Base-by-base conservation (phyloP, 441 rosid genomes). In the Aleurites moluccanus region DNA sequence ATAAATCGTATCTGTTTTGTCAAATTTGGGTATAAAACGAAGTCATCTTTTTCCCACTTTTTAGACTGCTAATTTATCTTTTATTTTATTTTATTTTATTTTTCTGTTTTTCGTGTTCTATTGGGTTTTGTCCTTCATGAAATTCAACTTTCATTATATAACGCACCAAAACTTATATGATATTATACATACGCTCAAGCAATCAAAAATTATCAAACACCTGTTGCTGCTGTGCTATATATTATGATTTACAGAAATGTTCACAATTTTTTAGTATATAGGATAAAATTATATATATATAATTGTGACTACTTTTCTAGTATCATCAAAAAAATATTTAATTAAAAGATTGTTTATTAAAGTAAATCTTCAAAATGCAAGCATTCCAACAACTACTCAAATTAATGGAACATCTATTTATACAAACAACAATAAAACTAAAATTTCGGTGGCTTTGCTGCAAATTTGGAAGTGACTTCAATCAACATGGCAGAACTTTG, bases 51-150 rank as follows among this genome's bases (percentile, higher is more conserved):
- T 40, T 40, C 45, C 18, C 52, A 64, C 7, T 9, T 20, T 6
- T 3, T 40, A 65, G 33, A 28, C 40, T 38, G 40, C 40, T 38
- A 38, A 38, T 38, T 38, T 38, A 38, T 38, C 40, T 38, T 38
- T 38, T 38, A 38, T 38, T 38, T 44, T 40, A 7, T 21, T 4
- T 9, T 20, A 10, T 64, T 38, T 18, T 11, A 4, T 14, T 61
- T 63, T 33, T 63, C 25, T 13, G 16, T 23, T n/a, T 65, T 65
- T 65, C 70, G 55, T 66, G 38, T 66, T 66, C 35, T 3, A 45
- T 13, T 66, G 33, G 70, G 4, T 23, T 44, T 66, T 44, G 53
- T 45, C 52, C 30, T 40, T 23, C 33, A 42, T 10, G 21, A 64
- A 4, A 13, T 6, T 3, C 65, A 16, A 15, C 18, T 0, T 33